Percentiles rank a stretch among this genome's conserved stretches.
Conservation (phyloP, 805 yeast genomes). For the Dipodascopsis uninucleata region DNA sequence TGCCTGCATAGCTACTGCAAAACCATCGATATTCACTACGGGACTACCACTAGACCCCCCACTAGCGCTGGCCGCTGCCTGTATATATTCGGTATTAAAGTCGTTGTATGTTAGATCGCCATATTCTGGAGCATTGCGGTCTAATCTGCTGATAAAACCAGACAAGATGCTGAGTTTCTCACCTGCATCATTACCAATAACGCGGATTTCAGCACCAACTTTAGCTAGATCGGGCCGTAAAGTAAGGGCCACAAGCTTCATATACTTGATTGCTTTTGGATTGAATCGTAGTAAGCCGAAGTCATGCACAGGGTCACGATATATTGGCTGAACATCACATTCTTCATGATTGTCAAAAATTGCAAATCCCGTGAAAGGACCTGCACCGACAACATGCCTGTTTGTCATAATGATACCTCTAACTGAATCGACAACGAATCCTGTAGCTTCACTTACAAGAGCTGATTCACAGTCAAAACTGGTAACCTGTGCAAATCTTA, state of each 20-base stretch:
- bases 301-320: slow-evolving; percentile 93
- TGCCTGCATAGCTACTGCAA: slow-evolving; percentile 79
- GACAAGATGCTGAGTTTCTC: slow-evolving; percentile 85
- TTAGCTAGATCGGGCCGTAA: slow-evolving; percentile 65
- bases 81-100: slow-evolving; percentile 26
- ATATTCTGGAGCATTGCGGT: slow-evolving; percentile 92
- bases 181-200: slow-evolving; percentile 95
- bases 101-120: slow-evolving; percentile 82
- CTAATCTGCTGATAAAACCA: slow-evolving; percentile 78
- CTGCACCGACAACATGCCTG: slow-evolving; percentile 87
- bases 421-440: slow-evolving; percentile 83
- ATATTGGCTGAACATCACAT: slow-evolving; percentile 24
- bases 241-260: slow-evolving; percentile 62
- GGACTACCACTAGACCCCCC: slow-evolving; percentile 97
- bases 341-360: slow-evolving; percentile 95
- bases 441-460: slow-evolving; percentile 85
- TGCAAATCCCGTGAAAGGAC: slow-evolving; percentile 88
- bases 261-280: slow-evolving; percentile 66
- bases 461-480: slow-evolving; percentile 84
- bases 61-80: slow-evolving; percentile 79
- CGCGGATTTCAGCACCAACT: slow-evolving; percentile 91
- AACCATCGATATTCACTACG: slow-evolving; percentile 83
- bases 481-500: slow-evolving; percentile 82
- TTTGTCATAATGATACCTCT: slow-evolving; percentile 84
- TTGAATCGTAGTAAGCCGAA: slow-evolving; percentile 84